Base-by-base conservation (phyloP, 768 basidiomycete genomes). In the Kwoniella europaea region DNA sequence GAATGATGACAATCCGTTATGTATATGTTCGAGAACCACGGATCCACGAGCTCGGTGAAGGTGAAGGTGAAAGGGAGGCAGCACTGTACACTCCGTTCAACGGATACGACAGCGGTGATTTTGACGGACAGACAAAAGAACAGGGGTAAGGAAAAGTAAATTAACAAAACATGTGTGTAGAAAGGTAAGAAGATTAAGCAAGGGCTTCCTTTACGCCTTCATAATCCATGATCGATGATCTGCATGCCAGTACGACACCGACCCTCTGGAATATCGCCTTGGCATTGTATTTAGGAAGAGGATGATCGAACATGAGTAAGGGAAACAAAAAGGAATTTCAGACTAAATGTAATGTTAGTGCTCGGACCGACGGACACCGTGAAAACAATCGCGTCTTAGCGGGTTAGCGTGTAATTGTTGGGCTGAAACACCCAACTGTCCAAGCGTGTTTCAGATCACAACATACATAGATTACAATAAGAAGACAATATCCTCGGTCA, bases 291-390 rank as follows among this genome's bases (percentile, higher is more conserved):
- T 15, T 35, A 4, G 16, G 6, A 27, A 10, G 29, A 18, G 20
- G 9, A 55, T 65, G 52, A 65, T 65, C 63, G 63, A 43, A 65
- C 53, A 22, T 22, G 35, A 16, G 12, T 58, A 58, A 58, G 57
- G 57, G 57, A 58, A 53, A 12, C 22, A 52, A 53, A n/a, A 64
- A 53, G 46, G 24, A 44, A 13, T n/a, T 20, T 29, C 24, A 15
- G 56, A 60, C 7, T 58, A 58, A 58, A 29, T 4, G 46, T 50
- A 50, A 50, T 50, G 46, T 58, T 58, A 22, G 27, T 58, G 57
- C 41, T 50, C 64, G 53, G 64, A 58, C 57, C 35, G 42, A 42
- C n/a, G n/a, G 18, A 12, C 29, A 55, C 22, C 13, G 9, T n/a
- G 24, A 46, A 43, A 41, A 65, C 53, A 50, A 52, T 58, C 60